Base-by-base conservation (phyloP, 202 grass and related monocot species). In the Elaeis oleifera region DNA sequence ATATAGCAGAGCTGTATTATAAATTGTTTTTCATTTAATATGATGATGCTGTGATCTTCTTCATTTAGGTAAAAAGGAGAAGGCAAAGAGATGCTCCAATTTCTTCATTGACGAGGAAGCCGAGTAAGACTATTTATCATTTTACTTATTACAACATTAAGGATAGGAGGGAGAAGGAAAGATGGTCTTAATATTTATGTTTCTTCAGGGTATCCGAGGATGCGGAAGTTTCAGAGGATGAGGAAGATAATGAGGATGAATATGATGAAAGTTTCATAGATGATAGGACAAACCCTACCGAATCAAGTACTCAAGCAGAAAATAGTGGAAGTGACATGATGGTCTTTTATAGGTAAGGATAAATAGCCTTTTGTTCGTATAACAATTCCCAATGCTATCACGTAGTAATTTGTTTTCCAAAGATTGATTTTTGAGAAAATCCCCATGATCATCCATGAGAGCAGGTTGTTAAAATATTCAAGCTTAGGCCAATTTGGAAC, bases 211-310 rank as follows among this genome's bases (percentile, higher is more conserved):
- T 92, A 59, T 92, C 88, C 67, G 64, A 77, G 58, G 92, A 91
- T 86, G 82, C 64, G 62, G 64, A 82, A 75, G 78, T 83, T 74
- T 92, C 92, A 65, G 84, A 73, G 5, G 88, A 97, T 71, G 84
- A 91, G 79, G 72, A 74, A 68, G 78, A 90, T 32, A 50, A 72
- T 72, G 82, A 84, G n/a, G 77, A 89, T 59, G 80, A 78, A 82
- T 97, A 92, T 4, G 82, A 97, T 72, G 82, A 84, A 62, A 97
- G 88, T 61, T 89, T 92, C 76, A 92, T 86, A 68, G 82, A 92
- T 79, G 88, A 89, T 66, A 69, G 63, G 54, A 65, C 54, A 80
- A 91, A 77, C 71, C 77, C 68, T 59, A 64, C 78, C 11, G 78
- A 54, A 14, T 56, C 53, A 84, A 79, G 74, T 54, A 75, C 69